These are phyloP conservation scores for Penicillium goetzii DNA, from an alignment of 495 filamentous ascomycete genomes.

Conservation along the genomic window DNA sequence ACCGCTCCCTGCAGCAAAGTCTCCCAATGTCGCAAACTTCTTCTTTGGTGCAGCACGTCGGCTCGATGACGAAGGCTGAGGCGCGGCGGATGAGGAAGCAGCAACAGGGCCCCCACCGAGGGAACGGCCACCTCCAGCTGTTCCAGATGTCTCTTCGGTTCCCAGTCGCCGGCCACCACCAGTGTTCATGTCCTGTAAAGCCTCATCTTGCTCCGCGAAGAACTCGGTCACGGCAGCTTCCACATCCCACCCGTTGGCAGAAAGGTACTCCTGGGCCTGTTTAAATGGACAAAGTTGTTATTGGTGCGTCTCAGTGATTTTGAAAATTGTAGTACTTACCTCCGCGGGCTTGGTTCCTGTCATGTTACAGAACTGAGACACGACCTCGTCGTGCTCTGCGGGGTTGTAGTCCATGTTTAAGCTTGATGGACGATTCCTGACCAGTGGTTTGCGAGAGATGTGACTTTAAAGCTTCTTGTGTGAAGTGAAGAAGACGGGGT, in stretches of 20 bases:
- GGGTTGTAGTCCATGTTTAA: slow-evolving; percentile 58
- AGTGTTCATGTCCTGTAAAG: slow-evolving; percentile 40
- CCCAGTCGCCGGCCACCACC: slow-evolving; percentile 40
- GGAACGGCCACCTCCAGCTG: slow-evolving; percentile 33
- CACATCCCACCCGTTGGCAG: slow-evolving; percentile 70
- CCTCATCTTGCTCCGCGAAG: slow-evolving; percentile 71
- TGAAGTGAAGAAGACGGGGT: not conserved
- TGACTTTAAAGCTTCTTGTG: not conserved
- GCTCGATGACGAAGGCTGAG: slow-evolving; percentile 36
- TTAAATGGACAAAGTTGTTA: slow-evolving; percentile 11
- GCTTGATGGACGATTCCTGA: slow-evolving; percentile 8
- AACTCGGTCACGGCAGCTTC: slow-evolving; percentile 68
- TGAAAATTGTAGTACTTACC: slow-evolving; percentile 48
- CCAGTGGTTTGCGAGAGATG: not conserved
- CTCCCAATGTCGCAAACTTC: slow-evolving; percentile 61
- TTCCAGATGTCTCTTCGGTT: slow-evolving; percentile 25
- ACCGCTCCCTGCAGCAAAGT: slow-evolving; percentile 49
- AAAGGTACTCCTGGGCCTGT: slow-evolving; percentile 74
- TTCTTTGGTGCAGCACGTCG: slow-evolving; percentile 46
- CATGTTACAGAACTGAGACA: slow-evolving; percentile 73
- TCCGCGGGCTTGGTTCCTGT: slow-evolving; percentile 66
- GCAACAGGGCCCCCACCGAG: slow-evolving; percentile 37
- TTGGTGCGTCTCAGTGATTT: not conserved
- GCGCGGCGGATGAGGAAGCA: slow-evolving; percentile 38
- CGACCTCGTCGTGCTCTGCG: slow-evolving; percentile 66